Base-by-base conservation (phyloP, 1,284 basidiomycete species). In the Cystobasidium slooffiae region DNA sequence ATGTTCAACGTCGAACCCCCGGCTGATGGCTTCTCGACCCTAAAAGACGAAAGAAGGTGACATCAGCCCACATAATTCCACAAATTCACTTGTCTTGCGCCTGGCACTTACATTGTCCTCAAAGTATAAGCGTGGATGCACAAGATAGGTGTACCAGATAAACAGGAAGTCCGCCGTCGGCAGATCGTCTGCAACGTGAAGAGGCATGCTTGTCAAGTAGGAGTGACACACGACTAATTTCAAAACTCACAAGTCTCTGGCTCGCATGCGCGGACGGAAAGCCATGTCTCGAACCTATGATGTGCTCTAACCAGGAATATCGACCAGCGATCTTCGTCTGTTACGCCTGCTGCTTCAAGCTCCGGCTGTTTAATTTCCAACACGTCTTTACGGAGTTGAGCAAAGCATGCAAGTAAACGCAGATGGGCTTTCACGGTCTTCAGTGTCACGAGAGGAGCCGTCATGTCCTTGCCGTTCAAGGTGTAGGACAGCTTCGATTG, bases 131-230 rank as follows among this genome's bases (percentile, higher is more conserved):
- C 69, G 58, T 51, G 69, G 69, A 56, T 72, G 69, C 14, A 72
- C 69, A 1, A 72, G 59, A 52, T 72, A 72, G 8, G 69, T 61
- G 22, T 72, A 72, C 59, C 58, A 72, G 37, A 72, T 72, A 43
- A 72, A 64, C 43, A 72, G 47, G 39, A 72, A 64, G 51, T 72
- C 69, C 14, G 61, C 49, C 10, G 58, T 61, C 12, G 69, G 69
- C 20, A 64, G 24, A 41, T 72, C 69, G 41, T 72, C 69, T 72
- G 37, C 8, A 31, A 31, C 5, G 31, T 31, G 31, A 31, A 31
- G 31, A 31, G 31, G 31, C 2, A 31, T 31, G 31, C 31, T 31
- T 31, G 31, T 31, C 31, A 31, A 31, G 31, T 31, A 31, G 51
- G 14, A 39, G 14, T 14, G 43, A 22, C 22, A 39, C 20, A 51